phyloP scores from a whole-genome alignment of 1,139 yeast genomes.

The Candida tetrigidarum region DNA sequence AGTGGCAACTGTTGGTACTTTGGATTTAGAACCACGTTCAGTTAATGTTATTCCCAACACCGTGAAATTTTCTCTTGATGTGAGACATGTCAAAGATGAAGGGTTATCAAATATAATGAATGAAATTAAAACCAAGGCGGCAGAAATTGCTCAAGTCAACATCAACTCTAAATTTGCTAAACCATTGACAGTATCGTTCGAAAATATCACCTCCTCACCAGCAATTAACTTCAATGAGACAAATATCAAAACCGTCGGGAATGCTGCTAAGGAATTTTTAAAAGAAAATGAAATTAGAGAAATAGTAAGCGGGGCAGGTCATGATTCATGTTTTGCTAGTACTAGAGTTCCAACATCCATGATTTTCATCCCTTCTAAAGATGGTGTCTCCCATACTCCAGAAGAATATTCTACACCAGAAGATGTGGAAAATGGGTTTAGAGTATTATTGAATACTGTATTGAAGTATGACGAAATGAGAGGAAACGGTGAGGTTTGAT shows the following conservation, averaged over 20 bases:
- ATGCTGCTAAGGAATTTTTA: slow-evolving; percentile 53
- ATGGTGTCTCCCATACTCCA: slow-evolving; percentile 74
- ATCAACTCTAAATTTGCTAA: slow-evolving; percentile 19
- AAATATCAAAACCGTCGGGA: slow-evolving; percentile 53
- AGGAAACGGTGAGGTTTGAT: slow-evolving; percentile 4
- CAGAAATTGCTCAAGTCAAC: slow-evolving; percentile 18
- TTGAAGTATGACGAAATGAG: slow-evolving; percentile 51
- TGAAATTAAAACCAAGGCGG: slow-evolving; percentile 42
- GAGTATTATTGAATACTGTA: slow-evolving; percentile 61
- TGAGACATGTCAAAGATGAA: slow-evolving; percentile 58
- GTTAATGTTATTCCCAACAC: slow-evolving; percentile 70
- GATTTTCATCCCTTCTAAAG: slow-evolving; percentile 73
- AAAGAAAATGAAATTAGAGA: slow-evolving; percentile 45
- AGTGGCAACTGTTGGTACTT: slow-evolving; percentile 61
- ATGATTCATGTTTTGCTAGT: slow-evolving; percentile 67
- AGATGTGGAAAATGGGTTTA: slow-evolving; percentile 61
- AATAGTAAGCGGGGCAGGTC: slow-evolving; percentile 74
- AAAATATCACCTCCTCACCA: slow-evolving; percentile 48
- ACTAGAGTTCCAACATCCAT: slow-evolving; percentile 67
- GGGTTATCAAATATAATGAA: slow-evolving; percentile 40
- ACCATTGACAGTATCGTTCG: slow-evolving; percentile 38
- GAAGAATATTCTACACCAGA: slow-evolving; percentile 68
- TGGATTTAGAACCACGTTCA: slow-evolving; percentile 59
- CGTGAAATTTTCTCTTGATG: slow-evolving; percentile 60
- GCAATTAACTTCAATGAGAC: slow-evolving; percentile 59